Percentiles rank a stretch among this genome's conserved stretches.
These are phyloP conservation scores for Cercospora zeina DNA, from an alignment of 2,329 filamentous ascomycete species.

Conservation along the genomic window DNA sequence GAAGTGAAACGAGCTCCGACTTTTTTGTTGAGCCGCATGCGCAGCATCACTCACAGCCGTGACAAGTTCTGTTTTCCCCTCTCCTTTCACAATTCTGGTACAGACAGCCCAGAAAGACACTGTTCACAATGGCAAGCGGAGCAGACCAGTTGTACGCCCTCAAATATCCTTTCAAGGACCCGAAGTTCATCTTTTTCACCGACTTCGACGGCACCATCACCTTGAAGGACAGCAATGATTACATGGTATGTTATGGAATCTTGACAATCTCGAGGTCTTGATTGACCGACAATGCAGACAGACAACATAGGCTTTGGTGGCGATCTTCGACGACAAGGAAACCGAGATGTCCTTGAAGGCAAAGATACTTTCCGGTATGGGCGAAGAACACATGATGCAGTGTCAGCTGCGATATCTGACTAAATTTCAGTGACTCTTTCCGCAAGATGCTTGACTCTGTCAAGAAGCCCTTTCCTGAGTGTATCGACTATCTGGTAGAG, in stretches of 20 bases:
- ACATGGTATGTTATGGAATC: slow-evolving; percentile 50
- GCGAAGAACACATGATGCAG: neutral
- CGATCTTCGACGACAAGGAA: slow-evolving; percentile 68
- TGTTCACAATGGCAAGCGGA: slow-evolving; percentile 22
- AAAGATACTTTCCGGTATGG: slow-evolving; percentile 67
- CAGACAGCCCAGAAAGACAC: neutral
- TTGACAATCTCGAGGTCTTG: slow-evolving; percentile 44
- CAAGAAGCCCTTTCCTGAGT: slow-evolving; percentile 75
- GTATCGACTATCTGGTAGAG: slow-evolving; percentile 72
- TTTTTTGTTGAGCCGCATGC: slow-evolving; percentile 21
- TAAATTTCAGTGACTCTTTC: slow-evolving; percentile 66
- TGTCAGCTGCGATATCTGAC: slow-evolving; percentile 1
- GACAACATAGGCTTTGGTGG: slow-evolving; percentile 86
- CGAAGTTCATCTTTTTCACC: slow-evolving; percentile 96
- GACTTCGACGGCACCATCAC: slow-evolving; percentile 98
- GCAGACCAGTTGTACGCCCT: slow-evolving; percentile 47
- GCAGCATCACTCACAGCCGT: slow-evolving; percentile 11
- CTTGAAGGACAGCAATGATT: slow-evolving; percentile 68
- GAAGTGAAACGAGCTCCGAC: slow-evolving; percentile 8
- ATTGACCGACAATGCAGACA: slow-evolving; percentile 65
- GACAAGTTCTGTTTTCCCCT: neutral
- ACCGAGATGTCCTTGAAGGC: slow-evolving; percentile 72
- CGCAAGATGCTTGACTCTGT: slow-evolving; percentile 89
- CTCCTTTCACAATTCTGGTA: neutral
- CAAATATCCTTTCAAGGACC: slow-evolving; percentile 55